Base-by-base conservation (phyloP, 495 filamentous ascomycete species). In the Tuber indicum region DNA sequence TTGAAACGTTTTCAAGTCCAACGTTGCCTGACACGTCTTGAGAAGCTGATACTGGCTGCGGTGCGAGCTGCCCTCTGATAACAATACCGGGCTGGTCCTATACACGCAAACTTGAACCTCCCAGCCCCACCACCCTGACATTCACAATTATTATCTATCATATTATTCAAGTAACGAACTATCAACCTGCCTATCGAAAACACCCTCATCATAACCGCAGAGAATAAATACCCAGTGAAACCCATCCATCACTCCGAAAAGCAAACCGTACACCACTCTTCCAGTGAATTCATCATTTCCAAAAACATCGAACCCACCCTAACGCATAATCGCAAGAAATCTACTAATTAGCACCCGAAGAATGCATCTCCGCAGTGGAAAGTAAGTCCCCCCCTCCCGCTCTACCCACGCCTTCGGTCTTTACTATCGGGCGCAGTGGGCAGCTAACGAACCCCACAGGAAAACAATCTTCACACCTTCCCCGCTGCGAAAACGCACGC, bases 361-460 rank as follows among this genome's bases (percentile, higher is more conserved):
- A 32, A 66, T 66, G 58, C 58, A 66, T 66, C 58, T 66, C 14
- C 58, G 58, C 32, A 66, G 58, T 12, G 58, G 58, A 66, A 66
- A 66, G 58, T 66, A 36, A 36, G 58, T 36, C 5, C n/a, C 5
- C n/a, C 26, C 16, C 58, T 26, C 12, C 26, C 10, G 39, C 10
- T 4, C 26, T 17, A 5, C 14, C 58, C 58, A 9, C 17, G 14
- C 3, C 1, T 5, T 17, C 26, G 17, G 26, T 17, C 58, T 26
- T 32, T 5, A 6, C 26, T 17, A 0, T 3, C 12, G 23, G 26
- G 26, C 19, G 7, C 9, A 23, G 14, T 19, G 17, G 8, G 36
- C 36, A 19, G 19, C 58, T 66, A 32, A 66, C 26, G 17, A 19
- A 12, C 58, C 9, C n/a, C 12, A 14, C 14, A 66, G 58, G 16